Base-by-base conservation (phyloP, 768 basidiomycete species). In the Leccinum truebloodii region DNA sequence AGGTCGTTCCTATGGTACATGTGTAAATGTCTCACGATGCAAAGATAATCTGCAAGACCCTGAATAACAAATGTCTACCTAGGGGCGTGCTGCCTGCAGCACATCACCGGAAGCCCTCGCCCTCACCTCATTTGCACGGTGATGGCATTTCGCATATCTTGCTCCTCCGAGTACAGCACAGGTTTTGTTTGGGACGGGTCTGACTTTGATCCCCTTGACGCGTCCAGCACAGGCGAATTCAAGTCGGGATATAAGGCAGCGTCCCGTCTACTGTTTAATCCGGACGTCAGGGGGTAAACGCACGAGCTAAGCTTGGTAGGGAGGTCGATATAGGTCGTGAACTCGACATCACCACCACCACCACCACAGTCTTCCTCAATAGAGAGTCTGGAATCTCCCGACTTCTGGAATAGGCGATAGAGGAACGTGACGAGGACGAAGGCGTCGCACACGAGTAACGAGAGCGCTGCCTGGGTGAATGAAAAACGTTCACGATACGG, bases 391-490 rank as follows among this genome's bases (percentile, higher is more conserved):
- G 12, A 4, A 5, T 58, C 54, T 26, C 39, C 37, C 8, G 54
- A 35, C 24, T 39, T 62, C 0, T 14, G 67, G 18, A 13, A 55
- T n/a, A 61, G 18, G 39, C 69, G 65, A 51, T 66, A 64, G 52
- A 64, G 10, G 28, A 69, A 54, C 5, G n/a, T 69, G 22, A 62
- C 58, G 28, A 71, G 37, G 24, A 66, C 62, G 28, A 70, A 67
- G 10, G 64, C 59, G 22, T 70, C 64, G 56, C 67, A 70, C 16
- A 70, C 57, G 34, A 70, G 35, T 16, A 70, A 51, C 9, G 69
- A 57, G 46, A 71, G 56, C 1, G 67, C 59, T 2, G 69, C 63
- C 68, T 32, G 22, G 14, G 10, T 20, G n/a, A 13, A 24, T 63
- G 34, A 57, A 44, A 22, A 20, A 20, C 6, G 20, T n/a, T 6